Base-by-base conservation (phyloP, 148 eudicot genomes). In the Rheum nobile region DNA sequence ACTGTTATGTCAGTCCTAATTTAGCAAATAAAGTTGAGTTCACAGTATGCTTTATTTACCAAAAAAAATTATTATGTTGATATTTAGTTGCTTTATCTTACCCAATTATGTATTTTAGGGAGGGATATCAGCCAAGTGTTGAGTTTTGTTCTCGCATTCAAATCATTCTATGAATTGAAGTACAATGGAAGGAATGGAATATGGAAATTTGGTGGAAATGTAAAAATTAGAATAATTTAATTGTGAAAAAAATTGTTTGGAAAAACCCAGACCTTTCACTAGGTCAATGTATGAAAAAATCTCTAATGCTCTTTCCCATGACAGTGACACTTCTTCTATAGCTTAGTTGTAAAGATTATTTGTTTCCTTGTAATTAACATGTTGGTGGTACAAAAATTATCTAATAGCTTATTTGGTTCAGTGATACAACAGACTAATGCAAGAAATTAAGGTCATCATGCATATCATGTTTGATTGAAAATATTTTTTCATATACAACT, bases 161-260 rank as follows among this genome's bases (percentile, higher is more conserved):
- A 94, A 81, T 91, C 96, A 61, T 91, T 84, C 80, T 80, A 80
- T 52, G 93, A 94, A 46, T 88, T 96, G 96, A 94, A 87, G 85
- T 90, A 86, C 75, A 11, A 83, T 24, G 98, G 97, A 28, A 86
- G 89, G 22, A 85, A 82, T 77, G 96, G 97, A 74, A 85, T 87
- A 19, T 91, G 97, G 98, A 94, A 88, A 79, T 91, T 84, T 54
- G 88, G 98, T 35, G 97, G 98, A 77, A 94, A 79, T 79, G 72
- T 83, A 47, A 94, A 91, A 77, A 78, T 91, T 0, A 44, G 83
- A 17, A 75, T n/a, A n/a, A n/a, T n/a, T n/a, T 84, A 4, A 79
- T 86, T 59, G 85, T 81, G 71, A 94, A 91, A 77, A 87, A 88
- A 44, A 84, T 91, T 79, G 78, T 88, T 67, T 91, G 89, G 43